These are phyloP conservation scores for Rubia peregrina DNA, from an alignment of 305 asterid species.

Conservation along the genomic window DNA sequence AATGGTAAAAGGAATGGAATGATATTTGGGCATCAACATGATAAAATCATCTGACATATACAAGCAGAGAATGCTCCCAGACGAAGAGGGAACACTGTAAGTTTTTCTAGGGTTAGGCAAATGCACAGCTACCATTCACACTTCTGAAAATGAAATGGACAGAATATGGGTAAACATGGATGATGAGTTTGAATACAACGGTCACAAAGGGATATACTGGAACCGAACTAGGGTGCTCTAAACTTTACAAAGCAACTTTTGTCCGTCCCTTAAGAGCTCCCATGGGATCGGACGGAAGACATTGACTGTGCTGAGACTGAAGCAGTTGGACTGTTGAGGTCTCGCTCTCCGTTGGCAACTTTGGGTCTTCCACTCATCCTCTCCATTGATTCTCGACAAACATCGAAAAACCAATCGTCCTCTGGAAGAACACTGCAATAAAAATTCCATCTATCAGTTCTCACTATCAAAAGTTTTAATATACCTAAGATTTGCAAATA, in stretches of 20 bases:
- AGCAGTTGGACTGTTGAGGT: conserved; percentile 90
- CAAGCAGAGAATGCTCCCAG: conserved; percentile 17
- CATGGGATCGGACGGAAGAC: conserved; percentile 84
- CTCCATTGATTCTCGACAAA: conserved; percentile 84
- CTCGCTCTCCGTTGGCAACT: conserved; percentile 74
- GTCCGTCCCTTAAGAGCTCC: conserved; percentile 52
- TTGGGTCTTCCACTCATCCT: conserved; percentile 83
- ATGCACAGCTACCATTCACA: conserved; percentile 8
- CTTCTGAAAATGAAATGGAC: not conserved
- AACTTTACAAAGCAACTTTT: conserved; percentile 37
- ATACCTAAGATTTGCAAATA: not conserved
- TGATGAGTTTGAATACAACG: conserved; percentile 22
- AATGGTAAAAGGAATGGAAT: conserved; percentile 12
- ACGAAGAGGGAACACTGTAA: not conserved
- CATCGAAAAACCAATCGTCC: conserved; percentile 84
- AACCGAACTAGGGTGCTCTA: conserved; percentile 13
- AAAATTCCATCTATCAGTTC: not conserved
- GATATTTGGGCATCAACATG: conserved; percentile 8
- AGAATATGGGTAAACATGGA: not conserved
- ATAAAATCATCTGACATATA: conserved; percentile 14
- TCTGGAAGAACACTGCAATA: conserved; percentile 78
- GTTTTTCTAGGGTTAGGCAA: conserved; percentile 14
- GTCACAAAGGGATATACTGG: not conserved
- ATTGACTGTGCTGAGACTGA: conserved; percentile 95
- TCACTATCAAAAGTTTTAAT: not conserved